phyloP scores from a whole-genome alignment of 23 red algal species.

The Chondrus crispus region DNA sequence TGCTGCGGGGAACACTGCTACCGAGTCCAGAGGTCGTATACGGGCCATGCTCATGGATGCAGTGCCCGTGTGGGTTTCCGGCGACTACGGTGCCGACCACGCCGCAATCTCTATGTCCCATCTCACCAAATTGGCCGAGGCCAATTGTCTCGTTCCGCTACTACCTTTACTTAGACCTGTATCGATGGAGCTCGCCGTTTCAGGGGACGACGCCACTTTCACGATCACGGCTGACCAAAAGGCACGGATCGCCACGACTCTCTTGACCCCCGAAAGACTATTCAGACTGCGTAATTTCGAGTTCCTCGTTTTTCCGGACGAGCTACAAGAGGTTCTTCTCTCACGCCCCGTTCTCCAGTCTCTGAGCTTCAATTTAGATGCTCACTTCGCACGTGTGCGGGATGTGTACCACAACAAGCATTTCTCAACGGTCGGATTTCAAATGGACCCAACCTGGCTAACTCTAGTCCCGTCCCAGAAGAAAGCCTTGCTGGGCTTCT shows the following conservation, averaged over 20 bases:
- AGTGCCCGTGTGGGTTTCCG: background rate
- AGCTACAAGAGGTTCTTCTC: background rate
- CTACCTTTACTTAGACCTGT: background rate
- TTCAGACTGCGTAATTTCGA: background rate
- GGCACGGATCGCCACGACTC: background rate
- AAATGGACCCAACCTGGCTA: no score
- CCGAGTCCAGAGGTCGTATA: background rate
- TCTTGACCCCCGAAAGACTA: background rate
- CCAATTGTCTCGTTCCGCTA: background rate
- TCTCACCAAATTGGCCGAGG: background rate
- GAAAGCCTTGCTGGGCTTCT: no score
- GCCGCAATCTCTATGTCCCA: background rate
- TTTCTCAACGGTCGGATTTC: background rate
- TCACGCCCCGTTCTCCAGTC: background rate
- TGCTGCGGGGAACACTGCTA: background rate
- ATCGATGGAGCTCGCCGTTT: background rate
- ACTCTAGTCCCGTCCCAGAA: no score
- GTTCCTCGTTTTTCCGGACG: background rate
- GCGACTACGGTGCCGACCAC: background rate
- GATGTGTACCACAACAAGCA: background rate
- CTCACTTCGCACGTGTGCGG: background rate
- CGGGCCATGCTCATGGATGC: background rate
- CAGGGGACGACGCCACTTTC: background rate
- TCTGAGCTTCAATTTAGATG: background rate
- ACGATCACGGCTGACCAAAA: background rate